Evolutionary conservation across 106 monocot species (phyloP), one percentile per base, ranked within the genome.

Genomic region (Acorus gramineus): DNA sequence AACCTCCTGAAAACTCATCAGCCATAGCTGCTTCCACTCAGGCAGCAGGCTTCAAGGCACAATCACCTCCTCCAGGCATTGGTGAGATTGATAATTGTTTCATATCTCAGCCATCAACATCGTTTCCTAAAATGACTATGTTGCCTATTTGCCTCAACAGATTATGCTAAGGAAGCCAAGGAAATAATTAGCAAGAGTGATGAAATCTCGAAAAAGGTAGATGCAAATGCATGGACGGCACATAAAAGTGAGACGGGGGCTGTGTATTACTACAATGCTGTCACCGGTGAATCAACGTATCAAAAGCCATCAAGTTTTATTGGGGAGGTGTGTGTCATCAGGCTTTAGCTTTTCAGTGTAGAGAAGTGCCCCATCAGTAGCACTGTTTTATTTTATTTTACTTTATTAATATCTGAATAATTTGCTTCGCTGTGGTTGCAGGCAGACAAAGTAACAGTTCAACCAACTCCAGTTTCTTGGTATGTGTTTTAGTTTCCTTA

Each of bases 261-360:
- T 3, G 57, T 83, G 77, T 98, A 98, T 64, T 98, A 96, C 72
- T 98, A 98, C 70, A 91, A 98, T 71, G 78, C 91, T 55, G 6
- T 91, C 44, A 85, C 96, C 28, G 81, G 87, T 43, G 76, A 85
- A 67, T 98, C 96, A 59, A 98, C 91, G 69, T 98, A 91, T 73
- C 76, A 87, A 70, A 96, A 77, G 62, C 96, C 96, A 66, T 58
- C 70, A 3, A 74, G 64, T 52, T 98, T 88, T 69, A 91, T 79
- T 53, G 83, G 79, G 61, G 91, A 91, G 95, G 95, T 96, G 82
- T 48, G 66, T 81, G 74, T 28, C 28, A 28, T 28, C 28, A 28
- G 28, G 28, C 28, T 28, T 28, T 28, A 28, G 28, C 28, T 28
- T 28, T 28, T 28, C 28, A 28, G 28, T 28, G 28, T 28, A 28